These are phyloP conservation scores for Andrographis paniculata DNA, from an alignment of 305 asterid species.

Conservation along the genomic window DNA sequence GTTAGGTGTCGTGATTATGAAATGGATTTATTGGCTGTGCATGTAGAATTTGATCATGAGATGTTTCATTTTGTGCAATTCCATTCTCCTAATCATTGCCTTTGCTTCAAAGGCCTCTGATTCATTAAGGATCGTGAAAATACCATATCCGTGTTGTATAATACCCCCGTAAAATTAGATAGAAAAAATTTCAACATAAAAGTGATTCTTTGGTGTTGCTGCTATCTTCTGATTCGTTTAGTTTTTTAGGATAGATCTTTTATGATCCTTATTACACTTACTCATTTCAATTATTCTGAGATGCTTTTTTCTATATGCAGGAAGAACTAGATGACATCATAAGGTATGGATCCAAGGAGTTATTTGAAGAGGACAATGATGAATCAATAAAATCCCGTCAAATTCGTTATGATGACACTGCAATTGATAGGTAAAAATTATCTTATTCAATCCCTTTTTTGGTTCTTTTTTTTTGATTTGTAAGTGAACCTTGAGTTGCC, in stretches of 20 bases:
- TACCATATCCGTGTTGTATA: neutral
- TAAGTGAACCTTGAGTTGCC: slow-evolving; percentile 17
- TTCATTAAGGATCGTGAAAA: no score
- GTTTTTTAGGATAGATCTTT: neutral
- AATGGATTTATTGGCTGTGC: no score
- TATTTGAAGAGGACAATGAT: slow-evolving; percentile 89
- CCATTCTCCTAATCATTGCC: no score
- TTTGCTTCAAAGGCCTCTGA: no score
- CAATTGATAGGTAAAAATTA: slow-evolving; percentile 80
- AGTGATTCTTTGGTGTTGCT: slow-evolving; percentile 10
- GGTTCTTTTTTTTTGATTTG: slow-evolving; percentile 15
- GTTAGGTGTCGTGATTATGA: no score
- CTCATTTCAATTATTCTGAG: slow-evolving; percentile 12
- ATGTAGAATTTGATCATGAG: no score
- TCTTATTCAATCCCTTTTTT: slow-evolving; percentile 10
- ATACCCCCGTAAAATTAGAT: neutral
- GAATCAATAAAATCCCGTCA: slow-evolving; percentile 92
- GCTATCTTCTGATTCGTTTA: slow-evolving; percentile 4
- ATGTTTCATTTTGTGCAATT: no score
- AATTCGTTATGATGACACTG: slow-evolving; percentile 95
- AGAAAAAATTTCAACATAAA: neutral
- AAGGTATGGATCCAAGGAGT: slow-evolving; percentile 93
- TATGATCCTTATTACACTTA: neutral
- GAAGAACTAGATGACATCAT: slow-evolving; percentile 96
- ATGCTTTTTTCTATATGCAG: slow-evolving; percentile 39